A percentile compares a stretch with the other conserved stretches of the same genome.
Conservation (phyloP, 176 grass and related monocot genomes). For the Areca catechu region DNA sequence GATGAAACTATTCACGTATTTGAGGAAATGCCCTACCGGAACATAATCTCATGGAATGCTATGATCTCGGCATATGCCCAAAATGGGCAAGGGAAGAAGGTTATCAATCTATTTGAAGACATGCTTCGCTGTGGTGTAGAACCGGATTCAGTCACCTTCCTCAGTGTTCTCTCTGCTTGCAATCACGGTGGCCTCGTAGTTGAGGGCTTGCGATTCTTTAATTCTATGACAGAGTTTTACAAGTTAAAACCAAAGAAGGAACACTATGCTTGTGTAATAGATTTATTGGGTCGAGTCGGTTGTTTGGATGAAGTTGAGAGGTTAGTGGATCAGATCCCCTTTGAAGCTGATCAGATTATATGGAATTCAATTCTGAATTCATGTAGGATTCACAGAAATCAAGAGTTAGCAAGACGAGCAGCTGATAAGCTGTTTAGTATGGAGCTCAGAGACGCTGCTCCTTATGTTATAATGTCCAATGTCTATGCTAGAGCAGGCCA, state of each 20-base stretch:
- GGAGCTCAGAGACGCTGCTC: conserved; percentile 40
- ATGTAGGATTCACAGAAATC: conserved; percentile 65
- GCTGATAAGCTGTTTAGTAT: conserved; percentile 70
- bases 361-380: conserved; percentile 91
- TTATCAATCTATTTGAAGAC: conserved; percentile 63
- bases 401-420: conserved; percentile 59
- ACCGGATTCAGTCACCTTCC: conserved; percentile 70
- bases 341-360: conserved; percentile 53
- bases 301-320: conserved; percentile 53
- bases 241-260: conserved; percentile 54
- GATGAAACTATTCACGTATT: conserved; percentile 44
- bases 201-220: conserved; percentile 46
- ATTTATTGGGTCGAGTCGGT: conserved; percentile 64
- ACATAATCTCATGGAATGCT: conserved; percentile 79
- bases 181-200: no score
- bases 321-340: conserved; percentile 50
- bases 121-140: conserved; percentile 44
- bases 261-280: conserved; percentile 70
- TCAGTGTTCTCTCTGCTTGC: conserved; percentile 72
- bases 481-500: conserved; percentile 73
- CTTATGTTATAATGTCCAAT: conserved; percentile 72
- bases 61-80: conserved; percentile 63
- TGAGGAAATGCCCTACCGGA: conserved; percentile 66
- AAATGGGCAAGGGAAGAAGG: conserved; percentile 56
- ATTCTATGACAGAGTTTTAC: conserved; percentile 49